These are phyloP conservation scores for Silybum marianum DNA, from an alignment of 129 eudicot species.

Conservation along the genomic window DNA sequence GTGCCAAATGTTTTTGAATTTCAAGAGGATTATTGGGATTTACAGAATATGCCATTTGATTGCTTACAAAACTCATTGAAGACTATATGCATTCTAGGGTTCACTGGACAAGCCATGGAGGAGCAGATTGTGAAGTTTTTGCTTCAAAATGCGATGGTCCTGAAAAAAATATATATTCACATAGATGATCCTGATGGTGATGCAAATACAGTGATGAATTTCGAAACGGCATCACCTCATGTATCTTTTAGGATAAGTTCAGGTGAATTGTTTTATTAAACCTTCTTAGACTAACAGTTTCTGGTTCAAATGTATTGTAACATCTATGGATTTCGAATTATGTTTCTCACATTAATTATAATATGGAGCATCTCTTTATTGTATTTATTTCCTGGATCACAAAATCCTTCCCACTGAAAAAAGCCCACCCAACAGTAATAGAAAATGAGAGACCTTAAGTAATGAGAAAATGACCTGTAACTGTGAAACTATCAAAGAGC, in stretches of 20 bases:
- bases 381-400: not conserved
- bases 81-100: not conserved
- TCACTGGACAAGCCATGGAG: constrained; percentile 1
- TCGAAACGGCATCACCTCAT: not conserved
- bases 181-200: not conserved
- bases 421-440: not conserved
- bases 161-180: not conserved
- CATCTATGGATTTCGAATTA: not conserved
- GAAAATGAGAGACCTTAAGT: too few relatives aligned
- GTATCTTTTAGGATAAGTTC: not conserved
- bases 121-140: constrained; percentile 1
- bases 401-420: not conserved
- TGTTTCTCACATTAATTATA: not conserved
- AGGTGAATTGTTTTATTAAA: not conserved
- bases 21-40: constrained; percentile 15
- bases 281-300: not conserved
- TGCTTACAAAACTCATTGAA: constrained; percentile 6
- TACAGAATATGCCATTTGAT: not conserved
- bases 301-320: not conserved
- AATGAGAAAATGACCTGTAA: too few relatives aligned
- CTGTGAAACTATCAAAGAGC: not conserved
- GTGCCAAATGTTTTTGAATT: constrained; percentile 7
- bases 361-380: not conserved
- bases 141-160: constrained; percentile 7
- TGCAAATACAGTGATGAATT: not conserved